Percentiles rank a stretch among this genome's conserved stretches.
phyloP scores from a whole-genome alignment of 148 eudicot genomes.

The Tetragonia tetragonoides region DNA sequence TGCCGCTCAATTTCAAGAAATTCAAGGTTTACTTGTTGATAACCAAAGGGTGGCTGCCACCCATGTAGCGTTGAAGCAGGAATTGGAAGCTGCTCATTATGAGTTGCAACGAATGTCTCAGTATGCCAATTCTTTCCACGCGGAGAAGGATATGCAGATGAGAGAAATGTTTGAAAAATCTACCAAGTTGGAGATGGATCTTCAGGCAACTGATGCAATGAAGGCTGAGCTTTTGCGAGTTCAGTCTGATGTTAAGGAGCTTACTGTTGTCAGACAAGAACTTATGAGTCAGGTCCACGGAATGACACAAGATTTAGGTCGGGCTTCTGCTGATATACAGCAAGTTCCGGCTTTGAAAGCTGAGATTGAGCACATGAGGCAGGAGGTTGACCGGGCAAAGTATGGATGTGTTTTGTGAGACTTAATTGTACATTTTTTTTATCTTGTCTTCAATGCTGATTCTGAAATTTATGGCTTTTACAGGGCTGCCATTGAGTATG shows the following conservation, averaged over 20 bases:
- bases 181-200: constrained; percentile 70
- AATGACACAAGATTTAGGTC: constrained; percentile 74
- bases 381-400: constrained; percentile 80
- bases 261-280: constrained; percentile 63
- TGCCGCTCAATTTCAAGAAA: constrained; percentile 73
- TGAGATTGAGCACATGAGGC: constrained; percentile 71
- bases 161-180: constrained; percentile 69
- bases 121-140: constrained; percentile 48
- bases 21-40: constrained; percentile 67
- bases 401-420: constrained; percentile 27
- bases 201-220: constrained; percentile 66
- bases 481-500: constrained; percentile 92
- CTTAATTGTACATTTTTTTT: neutral
- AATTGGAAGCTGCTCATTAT: constrained; percentile 66
- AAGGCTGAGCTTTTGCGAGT: constrained; percentile 71
- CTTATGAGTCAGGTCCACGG: constrained; percentile 63
- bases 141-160: constrained; percentile 78
- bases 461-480: constrained; percentile 19
- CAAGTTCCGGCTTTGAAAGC: constrained; percentile 70
- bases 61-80: constrained; percentile 93
- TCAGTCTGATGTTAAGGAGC: constrained; percentile 67
- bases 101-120: constrained; percentile 66
- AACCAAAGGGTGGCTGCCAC: constrained; percentile 86
- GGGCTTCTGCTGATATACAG: constrained; percentile 70
- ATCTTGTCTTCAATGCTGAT: constrained; percentile 4